Evolutionary conservation across 106 monocot species (phyloP), one percentile per base, ranked within the genome.

Genomic region (Apostasia shenzhenica): DNA sequence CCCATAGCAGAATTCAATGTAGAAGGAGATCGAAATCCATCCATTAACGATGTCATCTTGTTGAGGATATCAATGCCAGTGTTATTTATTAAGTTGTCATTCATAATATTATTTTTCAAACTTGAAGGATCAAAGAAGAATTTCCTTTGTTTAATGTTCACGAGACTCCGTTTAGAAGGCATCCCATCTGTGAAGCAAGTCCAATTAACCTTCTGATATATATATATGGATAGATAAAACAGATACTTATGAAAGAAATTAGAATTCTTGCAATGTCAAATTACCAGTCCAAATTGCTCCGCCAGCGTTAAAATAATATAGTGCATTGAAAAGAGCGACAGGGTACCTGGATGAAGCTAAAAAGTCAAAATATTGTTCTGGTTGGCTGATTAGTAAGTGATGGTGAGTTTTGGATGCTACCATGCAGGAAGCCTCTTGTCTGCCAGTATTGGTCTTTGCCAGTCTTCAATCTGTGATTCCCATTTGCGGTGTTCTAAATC

Each of bases 261-360:
- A 14, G 53, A 53, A 38, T 71, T 59, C 45, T 3, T 14, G 53
- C 45, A 41, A 26, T n/a, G 4, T 9, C 6, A 52, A 66, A 48
- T 41, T 70, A 99, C 99, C 99, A 63, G 99, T 99, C 99, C 99
- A 99, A 61, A 99, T 90, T 59, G 87, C 82, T 76, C 90, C 93
- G 45, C 99, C 99, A 52, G 99, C 90, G 86, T 93, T 99, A 55
- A 99, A 90, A 79, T 85, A 99, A 67, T 99, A 93, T 41, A 99
- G 85, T 73, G 93, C 83, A 77, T 99, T 99, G 72, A 99, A 99
- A 62, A 99, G 88, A 78, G 90, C 90, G 45, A 81, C 70, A 43
- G 81, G 90, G 62, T 93, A 99, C 99, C 99, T 99, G 76, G 14
- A 64, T 61, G 42, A 14, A 67, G 72, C 9, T 68, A 39, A 12